Percentiles rank a stretch among this genome's conserved stretches.
phyloP scores from a whole-genome alignment of 192 early-diverging fungal species.

The Umbelopsis sp. region DNA sequence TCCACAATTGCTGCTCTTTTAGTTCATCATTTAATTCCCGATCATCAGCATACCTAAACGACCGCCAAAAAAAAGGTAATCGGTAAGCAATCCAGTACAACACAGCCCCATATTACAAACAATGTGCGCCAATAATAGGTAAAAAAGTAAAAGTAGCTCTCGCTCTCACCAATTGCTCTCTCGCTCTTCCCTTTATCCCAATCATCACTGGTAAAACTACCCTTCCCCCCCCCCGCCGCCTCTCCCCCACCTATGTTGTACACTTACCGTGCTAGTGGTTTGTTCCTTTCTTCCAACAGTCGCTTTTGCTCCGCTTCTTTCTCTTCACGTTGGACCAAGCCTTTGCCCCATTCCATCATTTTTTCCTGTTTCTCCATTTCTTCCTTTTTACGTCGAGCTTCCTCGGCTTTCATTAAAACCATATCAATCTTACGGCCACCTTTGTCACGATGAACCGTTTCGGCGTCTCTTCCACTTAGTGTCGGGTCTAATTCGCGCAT shows the following conservation, averaged over 20 bases:
- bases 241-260: background rate
- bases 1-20: slow-evolving; percentile 61
- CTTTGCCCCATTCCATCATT: slow-evolving; percentile 63
- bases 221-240: background rate
- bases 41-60: slow-evolving; percentile 60
- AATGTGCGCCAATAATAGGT: background rate
- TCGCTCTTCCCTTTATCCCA: background rate
- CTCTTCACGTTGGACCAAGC: slow-evolving; percentile 52
- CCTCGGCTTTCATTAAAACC: slow-evolving; percentile 36
- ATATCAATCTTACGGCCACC: slow-evolving; percentile 37
- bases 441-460: slow-evolving; percentile 41
- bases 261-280: slow-evolving; percentile 57
- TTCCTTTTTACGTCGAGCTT: slow-evolving; percentile 32
- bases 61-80: background rate
- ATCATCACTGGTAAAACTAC: background rate
- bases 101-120: too few species aligned
- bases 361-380: slow-evolving; percentile 57
- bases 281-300: slow-evolving; percentile 45
- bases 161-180: background rate
- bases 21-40: slow-evolving; percentile 64
- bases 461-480: slow-evolving; percentile 23
- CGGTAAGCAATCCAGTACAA: background rate
- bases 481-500: slow-evolving; percentile 23
- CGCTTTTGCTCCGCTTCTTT: slow-evolving; percentile 41
- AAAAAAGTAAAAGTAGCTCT: background rate